Conservation (phyloP, 2,329 filamentous ascomycete genomes). For the Coniella vitis region DNA sequence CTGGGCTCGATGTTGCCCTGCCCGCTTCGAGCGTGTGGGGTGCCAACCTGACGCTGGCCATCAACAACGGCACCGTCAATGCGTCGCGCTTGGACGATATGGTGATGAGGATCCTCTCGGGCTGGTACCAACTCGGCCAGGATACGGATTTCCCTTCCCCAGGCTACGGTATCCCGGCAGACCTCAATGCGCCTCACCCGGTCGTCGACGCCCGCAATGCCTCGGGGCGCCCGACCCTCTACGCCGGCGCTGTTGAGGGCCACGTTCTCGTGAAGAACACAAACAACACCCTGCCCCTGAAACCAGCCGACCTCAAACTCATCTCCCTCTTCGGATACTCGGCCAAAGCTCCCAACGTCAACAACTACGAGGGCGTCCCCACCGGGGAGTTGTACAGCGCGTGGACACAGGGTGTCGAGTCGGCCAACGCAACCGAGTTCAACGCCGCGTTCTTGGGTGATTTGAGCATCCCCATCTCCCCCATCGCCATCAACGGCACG, state of each 20-base stretch:
- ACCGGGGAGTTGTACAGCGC: conserved; percentile 23
- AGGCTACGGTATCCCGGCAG: conserved; percentile 43
- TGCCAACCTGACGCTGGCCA: conserved; percentile 50
- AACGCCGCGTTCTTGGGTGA: conserved; percentile 20
- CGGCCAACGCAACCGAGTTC: conserved; percentile 28
- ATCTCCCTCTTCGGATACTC: conserved; percentile 58
- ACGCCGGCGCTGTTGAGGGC: conserved; percentile 53
- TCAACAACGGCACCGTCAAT: conserved; percentile 53
- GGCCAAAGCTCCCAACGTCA: conserved; percentile 37
- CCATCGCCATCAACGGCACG: conserved; percentile 36
- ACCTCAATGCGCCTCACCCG: conserved; percentile 41
- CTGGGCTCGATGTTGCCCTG: conserved; percentile 65
- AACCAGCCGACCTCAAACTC: conserved; percentile 42
- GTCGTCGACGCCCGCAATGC: conserved; percentile 49
- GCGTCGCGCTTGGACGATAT: conserved; percentile 53
- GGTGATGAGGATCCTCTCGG: conserved; percentile 34
- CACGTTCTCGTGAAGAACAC: conserved; percentile 59
- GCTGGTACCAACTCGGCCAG: conserved; percentile 51
- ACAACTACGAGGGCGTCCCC: conserved; percentile 24
- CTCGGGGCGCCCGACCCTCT: conserved; percentile 30
- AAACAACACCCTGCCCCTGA: conserved; percentile 47
- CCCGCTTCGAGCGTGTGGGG: conserved; percentile 27
- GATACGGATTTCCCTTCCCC: conserved; percentile 37
- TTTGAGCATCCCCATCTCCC: conserved; percentile 7
- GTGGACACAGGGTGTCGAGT: conserved; percentile 34